Evolutionary conservation across 2,329 filamentous ascomycete species (phyloP).

Genomic region (Thelonectria rubi): DNA sequence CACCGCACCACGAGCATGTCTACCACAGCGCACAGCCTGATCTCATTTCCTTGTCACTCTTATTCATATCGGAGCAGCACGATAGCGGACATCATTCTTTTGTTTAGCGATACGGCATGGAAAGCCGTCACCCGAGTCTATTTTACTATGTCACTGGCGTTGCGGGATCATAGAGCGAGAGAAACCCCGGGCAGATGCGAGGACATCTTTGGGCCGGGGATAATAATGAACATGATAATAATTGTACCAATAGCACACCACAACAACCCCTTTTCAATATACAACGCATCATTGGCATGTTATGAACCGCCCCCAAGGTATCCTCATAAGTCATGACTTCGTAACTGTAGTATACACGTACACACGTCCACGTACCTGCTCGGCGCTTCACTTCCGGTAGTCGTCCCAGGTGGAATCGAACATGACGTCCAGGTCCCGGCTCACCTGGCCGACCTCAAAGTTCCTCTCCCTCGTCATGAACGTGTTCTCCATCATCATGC

Average conservation of each 20-base stretch:
- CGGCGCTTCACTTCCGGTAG: constrained; percentile 16
- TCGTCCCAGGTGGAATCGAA: constrained; percentile 31
- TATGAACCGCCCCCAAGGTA: not conserved
- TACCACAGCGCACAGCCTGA: not conserved
- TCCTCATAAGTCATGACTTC: not conserved
- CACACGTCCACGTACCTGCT: too few relatives aligned
- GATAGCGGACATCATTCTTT: not conserved
- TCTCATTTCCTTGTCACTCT: not conserved
- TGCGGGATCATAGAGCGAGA: constrained; percentile 33
- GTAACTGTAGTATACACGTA: not conserved
- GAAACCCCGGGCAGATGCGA: constrained; percentile 19
- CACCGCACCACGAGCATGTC: not conserved
- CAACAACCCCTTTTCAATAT: not conserved
- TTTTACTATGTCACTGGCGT: constrained; percentile 29
- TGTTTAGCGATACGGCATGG: not conserved
- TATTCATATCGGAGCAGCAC: not conserved
- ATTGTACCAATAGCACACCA: not conserved
- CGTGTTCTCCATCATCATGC: constrained; percentile 36
- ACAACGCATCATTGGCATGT: not conserved
- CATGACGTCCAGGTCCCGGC: constrained; percentile 34
- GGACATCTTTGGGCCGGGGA: not conserved
- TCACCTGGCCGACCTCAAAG: constrained; percentile 36
- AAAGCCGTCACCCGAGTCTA: not conserved
- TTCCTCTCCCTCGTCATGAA: constrained; percentile 33
- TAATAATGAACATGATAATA: not conserved